Percentiles rank a stretch among this genome's conserved stretches.
phyloP scores from a whole-genome alignment of 2,329 filamentous ascomycete species.

The Penicillium sp. region DNA sequence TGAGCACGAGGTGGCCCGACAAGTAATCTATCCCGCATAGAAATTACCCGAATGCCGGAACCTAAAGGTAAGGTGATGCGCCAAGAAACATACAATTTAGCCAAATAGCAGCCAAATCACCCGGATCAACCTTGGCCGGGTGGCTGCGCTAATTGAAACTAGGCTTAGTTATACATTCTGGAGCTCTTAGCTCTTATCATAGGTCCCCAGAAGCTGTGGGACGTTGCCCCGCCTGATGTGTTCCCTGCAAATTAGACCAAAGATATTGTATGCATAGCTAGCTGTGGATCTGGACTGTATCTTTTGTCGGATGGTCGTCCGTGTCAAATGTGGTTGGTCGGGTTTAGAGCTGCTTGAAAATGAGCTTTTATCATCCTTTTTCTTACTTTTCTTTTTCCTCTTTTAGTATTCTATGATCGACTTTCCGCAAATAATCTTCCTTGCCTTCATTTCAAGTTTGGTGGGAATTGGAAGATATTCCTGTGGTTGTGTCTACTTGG shows the following conservation, averaged over 20 bases:
- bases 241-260: background rate
- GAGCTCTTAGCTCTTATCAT: background rate
- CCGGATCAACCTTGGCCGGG: slow-evolving; percentile 12
- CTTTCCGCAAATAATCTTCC: too few relatives aligned
- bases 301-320: slow-evolving; percentile 9
- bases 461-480: background rate
- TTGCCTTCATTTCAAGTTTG: background rate
- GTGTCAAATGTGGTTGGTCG: slow-evolving; percentile 14
- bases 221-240: slow-evolving; percentile 4
- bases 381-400: background rate
- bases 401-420: background rate
- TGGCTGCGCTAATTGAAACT: slow-evolving; percentile 1
- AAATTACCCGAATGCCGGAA: background rate
- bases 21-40: background rate
- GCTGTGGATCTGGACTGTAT: background rate
- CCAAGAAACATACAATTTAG: slow-evolving; percentile 10
- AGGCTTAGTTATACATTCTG: background rate
- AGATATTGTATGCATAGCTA: slow-evolving; percentile 3
- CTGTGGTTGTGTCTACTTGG: background rate
- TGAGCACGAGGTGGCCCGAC: background rate
- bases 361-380: background rate
- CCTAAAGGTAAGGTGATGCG: background rate
- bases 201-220: background rate
- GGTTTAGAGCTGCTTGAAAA: background rate
- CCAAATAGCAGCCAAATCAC: slow-evolving; percentile 16